Evolutionary conservation across 352 stramenopile genomes (phyloP), one percentile per base, ranked within the genome.

Genomic region (Phytophthora palmivora): DNA sequence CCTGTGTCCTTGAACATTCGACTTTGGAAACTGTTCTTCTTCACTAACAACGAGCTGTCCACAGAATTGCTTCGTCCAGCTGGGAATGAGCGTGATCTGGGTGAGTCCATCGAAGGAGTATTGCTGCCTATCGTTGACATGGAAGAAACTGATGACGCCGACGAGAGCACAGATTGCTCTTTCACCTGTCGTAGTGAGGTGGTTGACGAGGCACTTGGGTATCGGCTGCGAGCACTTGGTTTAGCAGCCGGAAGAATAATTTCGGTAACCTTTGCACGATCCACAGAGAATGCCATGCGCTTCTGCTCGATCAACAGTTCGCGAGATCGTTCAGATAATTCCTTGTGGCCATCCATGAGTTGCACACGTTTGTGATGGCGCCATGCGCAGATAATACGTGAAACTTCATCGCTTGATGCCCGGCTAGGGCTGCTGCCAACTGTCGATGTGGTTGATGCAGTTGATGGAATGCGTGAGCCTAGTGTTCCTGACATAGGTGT

Each of bases 291-390:
- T 3, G 87, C 83, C 72, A 95, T 87, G 34, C 87, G 87, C 70
- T 94, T 91, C 43, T 96, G 89, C 66, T 96, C 89, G 9, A 96
- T 78, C 43, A 96, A 45, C 19, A 95, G 58, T 60, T 96, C 89
- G 6, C 84, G 84, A 24, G 82, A 88, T 16, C 78, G 74, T 26
- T 87, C 79, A 6, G 84, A 94, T 3, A 96, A 67, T 18, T 92
- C 84, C 62, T 94, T 95, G 70, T 96, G 89, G 14, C 89, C 87
- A 21, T 90, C 81, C 87, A 96, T 94, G 52, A 95, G 80, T 39
- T 92, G 82, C 32, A 96, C 78, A 18, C 86, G 86, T 68, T 94
- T 96, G 67, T 96, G 86, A 44, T 92, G 80, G 9, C 88, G 82
- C 88, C 88, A 96, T 2, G 84, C 86, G 2, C 73, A 83, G 57